Evolutionary conservation across 1,284 basidiomycete species (phyloP).

Genomic region (Uromyces viciae-fabae): DNA sequence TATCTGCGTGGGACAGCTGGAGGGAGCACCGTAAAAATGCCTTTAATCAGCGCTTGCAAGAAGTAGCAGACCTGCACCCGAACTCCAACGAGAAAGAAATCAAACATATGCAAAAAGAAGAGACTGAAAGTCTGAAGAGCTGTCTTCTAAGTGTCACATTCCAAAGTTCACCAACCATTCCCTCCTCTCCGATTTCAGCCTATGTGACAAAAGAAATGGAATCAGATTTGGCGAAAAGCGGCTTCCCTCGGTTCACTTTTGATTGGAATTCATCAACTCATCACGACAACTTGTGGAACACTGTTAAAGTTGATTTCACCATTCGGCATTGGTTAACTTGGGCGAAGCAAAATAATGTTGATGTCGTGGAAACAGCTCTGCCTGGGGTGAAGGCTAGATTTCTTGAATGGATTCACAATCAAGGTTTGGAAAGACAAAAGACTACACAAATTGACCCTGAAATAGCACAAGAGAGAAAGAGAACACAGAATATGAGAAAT

Average conservation of each 20-base stretch:
- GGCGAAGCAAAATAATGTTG: neutral
- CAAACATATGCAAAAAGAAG: neutral
- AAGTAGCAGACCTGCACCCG: neutral
- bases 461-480: neutral
- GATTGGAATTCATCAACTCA: neutral
- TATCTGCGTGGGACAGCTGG: neutral
- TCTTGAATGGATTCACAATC: neutral
- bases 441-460: neutral
- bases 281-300: neutral
- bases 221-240: neutral
- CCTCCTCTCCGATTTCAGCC: neutral
- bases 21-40: slow-evolving; percentile 1
- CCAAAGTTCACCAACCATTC: neutral
- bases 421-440: neutral
- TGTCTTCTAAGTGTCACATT: neutral
- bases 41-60: neutral
- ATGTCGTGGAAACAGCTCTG: neutral
- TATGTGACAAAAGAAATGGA: slow-evolving; percentile 6
- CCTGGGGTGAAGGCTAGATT: neutral
- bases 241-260: slow-evolving; percentile 14
- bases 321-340: neutral
- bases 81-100: neutral
- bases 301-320: neutral
- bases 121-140: neutral
- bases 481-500: neutral